Conservation (phyloP, 139 green algal species). For the Haematococcus sp. region DNA sequence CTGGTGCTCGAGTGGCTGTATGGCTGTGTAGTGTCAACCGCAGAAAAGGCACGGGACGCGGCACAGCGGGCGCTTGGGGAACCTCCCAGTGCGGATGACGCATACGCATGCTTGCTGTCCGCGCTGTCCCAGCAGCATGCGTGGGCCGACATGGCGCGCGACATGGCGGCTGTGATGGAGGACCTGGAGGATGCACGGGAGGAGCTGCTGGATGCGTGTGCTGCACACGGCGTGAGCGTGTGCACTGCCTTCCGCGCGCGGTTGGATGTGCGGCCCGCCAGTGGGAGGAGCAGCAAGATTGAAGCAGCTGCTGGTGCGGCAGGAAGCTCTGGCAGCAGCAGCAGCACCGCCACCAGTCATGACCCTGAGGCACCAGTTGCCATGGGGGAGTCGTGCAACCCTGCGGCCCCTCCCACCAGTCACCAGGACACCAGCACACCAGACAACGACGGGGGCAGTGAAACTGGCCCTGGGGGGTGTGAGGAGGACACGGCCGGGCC, state of each 20-base stretch:
- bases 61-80: conserved; percentile 60
- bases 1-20: conserved; percentile 90
- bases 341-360: too few species aligned
- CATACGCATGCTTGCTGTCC: background rate
- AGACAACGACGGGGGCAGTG: too few species aligned
- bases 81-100: too few species aligned
- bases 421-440: background rate
- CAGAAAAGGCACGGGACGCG: conserved; percentile 81
- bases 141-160: background rate
- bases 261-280: background rate
- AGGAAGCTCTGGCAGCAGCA: too few species aligned
- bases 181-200: conserved; percentile 1
- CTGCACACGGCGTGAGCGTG: background rate
- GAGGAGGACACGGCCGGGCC: too few species aligned
- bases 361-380: too few species aligned
- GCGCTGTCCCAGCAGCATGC: background rate
- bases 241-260: background rate
- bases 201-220: background rate
- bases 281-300: background rate
- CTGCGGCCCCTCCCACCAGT: conserved; percentile 6
- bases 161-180: background rate
- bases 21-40: conserved; percentile 81
- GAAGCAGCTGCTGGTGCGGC: too few species aligned
- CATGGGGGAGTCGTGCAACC: background rate
- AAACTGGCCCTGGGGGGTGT: too few species aligned